A percentile compares a stretch with the other conserved stretches of the same genome.
These are phyloP conservation scores for Acanthamoeba sp. DNA, from an alignment of 208 protist species.

Conservation along the genomic window DNA sequence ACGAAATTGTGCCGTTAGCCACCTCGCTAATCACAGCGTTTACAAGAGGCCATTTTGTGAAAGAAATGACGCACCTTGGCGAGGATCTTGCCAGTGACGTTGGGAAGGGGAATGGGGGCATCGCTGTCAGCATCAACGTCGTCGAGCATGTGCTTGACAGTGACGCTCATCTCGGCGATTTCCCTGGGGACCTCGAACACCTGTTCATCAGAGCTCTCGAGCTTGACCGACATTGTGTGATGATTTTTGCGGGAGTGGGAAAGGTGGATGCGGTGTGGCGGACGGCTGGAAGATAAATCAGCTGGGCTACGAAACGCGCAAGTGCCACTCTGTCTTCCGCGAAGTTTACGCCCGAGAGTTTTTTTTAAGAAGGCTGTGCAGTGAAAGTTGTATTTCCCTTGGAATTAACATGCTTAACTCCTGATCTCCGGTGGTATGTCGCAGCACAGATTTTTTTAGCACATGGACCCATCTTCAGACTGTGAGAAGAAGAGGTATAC, in stretches of 20 bases:
- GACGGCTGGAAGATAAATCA: no score
- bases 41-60: no score
- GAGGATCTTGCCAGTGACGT: constrained; percentile 88
- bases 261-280: neutral
- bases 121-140: constrained; percentile 76
- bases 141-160: constrained; percentile 76
- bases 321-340: neutral
- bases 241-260: neutral
- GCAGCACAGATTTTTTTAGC: no score
- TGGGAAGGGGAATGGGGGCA: constrained; percentile 88
- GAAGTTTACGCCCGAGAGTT: no score
- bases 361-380: no score
- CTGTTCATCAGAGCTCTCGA: constrained; percentile 74
- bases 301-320: no score
- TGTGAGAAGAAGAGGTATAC: no score
- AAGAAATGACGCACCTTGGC: constrained; percentile 88
- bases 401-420: no score
- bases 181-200: constrained; percentile 73
- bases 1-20: neutral
- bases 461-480: no score
- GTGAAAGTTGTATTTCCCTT: no score
- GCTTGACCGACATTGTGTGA: constrained; percentile 70
- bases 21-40: no score
- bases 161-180: constrained; percentile 76
- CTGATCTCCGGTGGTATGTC: neutral